phyloP scores from a whole-genome alignment of 495 filamentous ascomycete species.

The Glutinoglossum americanum region DNA sequence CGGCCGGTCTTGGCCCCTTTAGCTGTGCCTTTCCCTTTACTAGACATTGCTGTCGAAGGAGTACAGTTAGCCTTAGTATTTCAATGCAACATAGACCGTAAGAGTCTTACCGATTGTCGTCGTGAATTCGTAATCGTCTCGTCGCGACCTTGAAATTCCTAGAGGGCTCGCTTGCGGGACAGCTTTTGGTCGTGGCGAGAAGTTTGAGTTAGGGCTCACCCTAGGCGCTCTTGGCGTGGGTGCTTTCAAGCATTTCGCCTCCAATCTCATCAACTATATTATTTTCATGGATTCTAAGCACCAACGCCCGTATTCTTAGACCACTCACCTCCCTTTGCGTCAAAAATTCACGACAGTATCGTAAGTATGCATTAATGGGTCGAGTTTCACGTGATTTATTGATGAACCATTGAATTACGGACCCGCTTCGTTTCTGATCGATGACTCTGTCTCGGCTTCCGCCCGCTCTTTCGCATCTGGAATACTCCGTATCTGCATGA shows the following conservation, averaged over 20 bases:
- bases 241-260: neutral
- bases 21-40: conserved; percentile 24
- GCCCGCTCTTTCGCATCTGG: neutral
- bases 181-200: neutral
- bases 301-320: neutral
- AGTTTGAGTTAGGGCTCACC: neutral
- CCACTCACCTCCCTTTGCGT: neutral
- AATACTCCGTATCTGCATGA: neutral
- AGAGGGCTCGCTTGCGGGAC: neutral
- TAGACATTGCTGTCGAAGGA: conserved; percentile 7
- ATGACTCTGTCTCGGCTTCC: neutral
- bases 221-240: neutral
- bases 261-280: neutral
- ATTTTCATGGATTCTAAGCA: neutral
- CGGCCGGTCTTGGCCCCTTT: conserved; percentile 52
- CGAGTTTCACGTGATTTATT: neutral
- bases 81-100: neutral
- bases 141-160: neutral
- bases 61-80: neutral
- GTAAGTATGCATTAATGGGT: neutral
- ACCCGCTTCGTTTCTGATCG: neutral
- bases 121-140: neutral
- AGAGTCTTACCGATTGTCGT: neutral
- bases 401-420: neutral
- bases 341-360: neutral